A percentile compares a stretch with the other conserved stretches of the same genome.
phyloP scores from a whole-genome alignment of 2,329 filamentous ascomycete species.

The Zarea fungicola region DNA sequence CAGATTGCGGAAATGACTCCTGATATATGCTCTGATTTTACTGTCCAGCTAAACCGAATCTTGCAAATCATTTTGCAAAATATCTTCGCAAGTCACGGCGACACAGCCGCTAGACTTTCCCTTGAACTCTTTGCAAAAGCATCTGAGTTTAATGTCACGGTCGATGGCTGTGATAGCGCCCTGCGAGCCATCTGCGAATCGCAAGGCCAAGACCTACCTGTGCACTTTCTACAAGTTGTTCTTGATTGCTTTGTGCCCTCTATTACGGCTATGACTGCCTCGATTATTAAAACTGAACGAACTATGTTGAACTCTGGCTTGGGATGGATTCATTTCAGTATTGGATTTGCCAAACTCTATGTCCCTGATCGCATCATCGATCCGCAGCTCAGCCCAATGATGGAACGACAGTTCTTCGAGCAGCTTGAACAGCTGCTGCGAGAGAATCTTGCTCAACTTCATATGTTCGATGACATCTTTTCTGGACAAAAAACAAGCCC shows the following conservation, averaged over 20 bases:
- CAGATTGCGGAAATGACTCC: constrained; percentile 46
- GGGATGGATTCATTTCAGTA: constrained; percentile 71
- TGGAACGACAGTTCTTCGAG: constrained; percentile 57
- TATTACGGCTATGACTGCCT: constrained; percentile 36
- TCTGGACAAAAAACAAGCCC: constrained; percentile 64
- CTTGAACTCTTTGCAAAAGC: constrained; percentile 23
- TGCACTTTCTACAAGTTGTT: constrained; percentile 21
- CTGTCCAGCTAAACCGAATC: constrained; percentile 42
- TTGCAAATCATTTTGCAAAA: constrained; percentile 42
- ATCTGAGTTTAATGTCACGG: constrained; percentile 6
- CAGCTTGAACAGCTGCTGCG: constrained; percentile 52
- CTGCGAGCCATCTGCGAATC: not conserved
- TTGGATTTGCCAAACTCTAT: constrained; percentile 71
- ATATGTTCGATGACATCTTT: constrained; percentile 60
- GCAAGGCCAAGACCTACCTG: not conserved
- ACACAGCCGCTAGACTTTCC: constrained; percentile 25
- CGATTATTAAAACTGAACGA: constrained; percentile 16
- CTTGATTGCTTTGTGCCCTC: constrained; percentile 41
- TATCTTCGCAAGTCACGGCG: constrained; percentile 35
- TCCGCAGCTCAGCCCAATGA: constrained; percentile 60
- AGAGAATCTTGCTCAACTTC: constrained; percentile 54
- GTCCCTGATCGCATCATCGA: constrained; percentile 85
- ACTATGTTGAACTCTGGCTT: constrained; percentile 36
- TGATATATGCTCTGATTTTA: constrained; percentile 45
- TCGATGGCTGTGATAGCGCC: constrained; percentile 15